Base-by-base conservation (phyloP, 192 early-diverging fungal species). In the Spizellomyces sp. region DNA sequence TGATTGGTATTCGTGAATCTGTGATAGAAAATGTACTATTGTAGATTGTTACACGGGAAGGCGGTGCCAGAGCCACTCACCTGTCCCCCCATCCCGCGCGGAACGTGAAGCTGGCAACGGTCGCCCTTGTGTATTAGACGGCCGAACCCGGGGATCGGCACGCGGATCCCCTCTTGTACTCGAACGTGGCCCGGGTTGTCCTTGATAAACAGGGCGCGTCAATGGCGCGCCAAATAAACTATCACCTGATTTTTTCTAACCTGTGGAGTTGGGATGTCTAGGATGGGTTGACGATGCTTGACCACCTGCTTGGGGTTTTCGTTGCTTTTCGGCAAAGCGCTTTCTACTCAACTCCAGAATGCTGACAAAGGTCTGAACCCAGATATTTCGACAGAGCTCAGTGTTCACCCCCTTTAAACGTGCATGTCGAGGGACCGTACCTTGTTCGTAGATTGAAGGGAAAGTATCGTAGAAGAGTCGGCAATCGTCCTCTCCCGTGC, bases 1-100 rank as follows among this genome's bases (percentile, higher is more conserved):
- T 96, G 17, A 95, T 94, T 4, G 96, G 96, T 47, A 89, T 89
- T 41, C 61, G 52, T 7, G 76, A 14, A 42, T 72, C 75, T 76
- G 48, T 43, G 59, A 61, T 41, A 41, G 22, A 14, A 8, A 14
- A 41, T 27, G 17, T 36, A 36, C 27, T 36, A 36, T 36, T 36
- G 27, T 36, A 36, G 27, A 36, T 36, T 36, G 27, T 36, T 36
- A 36, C 27, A 36, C 27, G 3, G 27, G 27, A 36, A 36, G 27
- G 27, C 3, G 27, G 27, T 36, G 27, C 27, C 27, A 36, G 27
- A 36, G 27, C 27, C 27, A 36, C 27, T 36, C 27, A 36, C 27
- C 27, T 36, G 27, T 36, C 3, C 27, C 27, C 27, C 27, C 27
- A 36, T 36, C 27, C 27, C 27, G 27, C 27, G 27, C 27, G 1